phyloP scores from a whole-genome alignment of 1,284 basidiomycete genomes.

The Trichosporon ovoides region DNA sequence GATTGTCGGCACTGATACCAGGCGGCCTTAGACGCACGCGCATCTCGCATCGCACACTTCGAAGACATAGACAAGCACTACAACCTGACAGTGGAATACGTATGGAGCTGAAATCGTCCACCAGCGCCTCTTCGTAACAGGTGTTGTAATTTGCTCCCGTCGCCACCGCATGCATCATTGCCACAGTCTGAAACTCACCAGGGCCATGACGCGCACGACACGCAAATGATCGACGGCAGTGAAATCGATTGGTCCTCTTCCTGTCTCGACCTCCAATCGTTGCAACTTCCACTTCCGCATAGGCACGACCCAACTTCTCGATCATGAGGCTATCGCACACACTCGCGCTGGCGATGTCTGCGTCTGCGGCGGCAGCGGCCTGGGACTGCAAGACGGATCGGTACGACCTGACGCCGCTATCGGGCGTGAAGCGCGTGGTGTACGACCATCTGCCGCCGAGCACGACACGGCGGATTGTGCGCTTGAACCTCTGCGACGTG shows the following conservation, averaged over 20 bases:
- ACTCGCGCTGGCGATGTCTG: background rate
- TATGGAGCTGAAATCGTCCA: background rate
- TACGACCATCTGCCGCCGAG: constrained; percentile 44
- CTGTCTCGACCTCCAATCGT: background rate
- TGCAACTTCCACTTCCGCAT: background rate
- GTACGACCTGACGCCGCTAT: constrained; percentile 37
- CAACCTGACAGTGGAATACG: constrained; percentile 11
- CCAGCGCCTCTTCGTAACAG: background rate
- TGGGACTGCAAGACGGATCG: background rate
- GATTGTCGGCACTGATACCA: background rate
- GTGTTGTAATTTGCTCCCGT: background rate
- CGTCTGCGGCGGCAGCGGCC: background rate
- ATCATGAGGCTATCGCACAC: background rate
- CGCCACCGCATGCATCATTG: background rate
- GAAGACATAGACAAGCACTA: constrained; percentile 15
- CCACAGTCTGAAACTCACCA: background rate
- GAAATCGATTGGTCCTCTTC: background rate
- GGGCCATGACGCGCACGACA: background rate
- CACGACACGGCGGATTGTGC: constrained; percentile 34
- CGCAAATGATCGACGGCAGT: background rate
- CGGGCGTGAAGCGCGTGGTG: constrained; percentile 22
- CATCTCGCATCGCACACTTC: constrained; percentile 14
- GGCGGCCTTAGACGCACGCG: background rate
- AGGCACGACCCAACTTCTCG: background rate
- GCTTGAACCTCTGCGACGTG: constrained; percentile 36